Conservation (phyloP, 2,329 filamentous ascomycete genomes). For the Paracamarosporium sp. region DNA sequence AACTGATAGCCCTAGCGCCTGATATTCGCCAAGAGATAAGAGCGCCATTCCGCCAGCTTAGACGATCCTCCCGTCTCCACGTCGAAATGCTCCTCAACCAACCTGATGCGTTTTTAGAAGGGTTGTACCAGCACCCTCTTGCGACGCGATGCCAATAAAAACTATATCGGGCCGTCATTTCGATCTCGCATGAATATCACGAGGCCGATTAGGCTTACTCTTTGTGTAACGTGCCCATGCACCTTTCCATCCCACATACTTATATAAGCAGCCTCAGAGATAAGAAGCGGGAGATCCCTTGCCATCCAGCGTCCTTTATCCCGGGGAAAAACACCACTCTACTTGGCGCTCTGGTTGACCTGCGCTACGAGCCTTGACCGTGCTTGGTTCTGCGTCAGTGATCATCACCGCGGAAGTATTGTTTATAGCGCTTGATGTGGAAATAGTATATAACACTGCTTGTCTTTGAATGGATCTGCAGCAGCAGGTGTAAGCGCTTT, state of each 20-base stretch:
- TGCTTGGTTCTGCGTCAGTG: conserved; percentile 32
- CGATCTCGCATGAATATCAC: neutral
- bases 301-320: neutral
- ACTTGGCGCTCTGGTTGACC: conserved; percentile 29
- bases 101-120: conserved; percentile 23
- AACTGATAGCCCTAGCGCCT: conserved; percentile 25
- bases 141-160: neutral
- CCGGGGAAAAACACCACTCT: conserved; percentile 25
- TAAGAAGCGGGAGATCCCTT: conserved; percentile 27
- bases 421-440: conserved; percentile 18
- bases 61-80: conserved; percentile 34
- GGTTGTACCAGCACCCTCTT: conserved; percentile 17
- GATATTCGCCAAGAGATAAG: conserved; percentile 45
- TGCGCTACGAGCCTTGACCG: conserved; percentile 25
- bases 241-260: neutral
- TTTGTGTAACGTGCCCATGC: neutral
- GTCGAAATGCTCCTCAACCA: conserved; percentile 22
- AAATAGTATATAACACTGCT: conserved; percentile 32
- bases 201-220: conserved; percentile 8
- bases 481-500: conserved; percentile 19
- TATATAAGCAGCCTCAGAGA: conserved; percentile 18
- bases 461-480: conserved; percentile 21
- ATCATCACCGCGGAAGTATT: conserved; percentile 45
- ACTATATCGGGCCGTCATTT: neutral
- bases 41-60: conserved; percentile 30